Evolutionary conservation across 176 grass and related monocot genomes (phyloP), one percentile per base, ranked within the genome.

Genomic region (Stipa capillata): DNA sequence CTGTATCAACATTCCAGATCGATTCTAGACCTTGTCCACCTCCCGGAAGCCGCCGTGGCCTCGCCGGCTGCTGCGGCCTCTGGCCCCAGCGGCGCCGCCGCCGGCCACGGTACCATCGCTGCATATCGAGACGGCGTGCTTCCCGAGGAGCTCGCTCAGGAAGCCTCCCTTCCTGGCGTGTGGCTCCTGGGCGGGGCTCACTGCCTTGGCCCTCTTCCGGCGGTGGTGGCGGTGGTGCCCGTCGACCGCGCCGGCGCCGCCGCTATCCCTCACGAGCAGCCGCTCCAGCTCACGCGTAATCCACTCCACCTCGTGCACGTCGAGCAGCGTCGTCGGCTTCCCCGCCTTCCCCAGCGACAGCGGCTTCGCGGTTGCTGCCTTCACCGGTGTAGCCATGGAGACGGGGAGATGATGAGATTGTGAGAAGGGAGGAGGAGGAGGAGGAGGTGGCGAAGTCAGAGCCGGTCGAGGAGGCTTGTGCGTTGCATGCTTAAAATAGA

Each of bases 281-380:
- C 90, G 65, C 82, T 97, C 87, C 41, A 92, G 82, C 78, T 92
- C 90, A 72, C 84, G 84, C 52, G 85, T 92, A 78, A 97, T 88
- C 82, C 90, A 79, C 65, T 90, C 90, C 69, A 90, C 88, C 85
- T 97, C 90, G 60, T 92, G 72, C 36, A 92, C n/a, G 79, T 92
- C 87, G 4, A 90, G 82, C 53, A 92, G 85, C 82, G 85, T 82
- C 39, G 86, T 68, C 20, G 86, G n/a, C 32, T 20, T 50, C 15
- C 25, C 54, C 54, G 44, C 25, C n/a, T 65, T 72, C 70, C 7
- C 41, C 28, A 33, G 20, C 16, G 25, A 17, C 45, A 11, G 49
- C 34, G 45, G 18, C n/a, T n/a, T n/a, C 1, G 35, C 42, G 25
- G 16, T 8, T 3, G 28, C 54, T 0, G 20, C 39, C 74, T 79